Conservation (phyloP, 2,329 filamentous ascomycete genomes). For the Diaporthe sp. region DNA sequence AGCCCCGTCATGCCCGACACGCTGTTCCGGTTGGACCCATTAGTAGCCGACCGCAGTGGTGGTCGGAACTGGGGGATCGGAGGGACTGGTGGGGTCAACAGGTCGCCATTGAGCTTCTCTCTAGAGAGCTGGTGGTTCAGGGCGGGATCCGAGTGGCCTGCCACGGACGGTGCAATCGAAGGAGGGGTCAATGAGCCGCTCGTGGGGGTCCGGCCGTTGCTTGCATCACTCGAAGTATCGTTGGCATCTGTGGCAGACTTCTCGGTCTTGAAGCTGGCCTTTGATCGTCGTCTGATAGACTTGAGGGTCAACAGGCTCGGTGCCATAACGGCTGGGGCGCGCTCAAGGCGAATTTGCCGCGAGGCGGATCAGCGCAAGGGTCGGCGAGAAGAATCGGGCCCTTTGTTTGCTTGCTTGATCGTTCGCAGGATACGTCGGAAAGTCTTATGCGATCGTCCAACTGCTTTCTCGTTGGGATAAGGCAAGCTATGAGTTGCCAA, state of each 20-base stretch:
- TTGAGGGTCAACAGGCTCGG: constrained; percentile 77
- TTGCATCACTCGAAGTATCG: constrained; percentile 73
- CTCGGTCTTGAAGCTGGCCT: constrained; percentile 78
- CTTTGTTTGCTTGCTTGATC: constrained; percentile 1
- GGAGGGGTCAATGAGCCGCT: constrained; percentile 83
- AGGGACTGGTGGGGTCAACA: constrained; percentile 47
- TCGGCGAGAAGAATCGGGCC: not conserved
- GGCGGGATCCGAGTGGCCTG: constrained; percentile 75
- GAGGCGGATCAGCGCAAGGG: not conserved
- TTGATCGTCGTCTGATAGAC: constrained; percentile 82
- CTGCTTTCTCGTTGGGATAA: not conserved
- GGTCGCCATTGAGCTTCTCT: constrained; percentile 40
- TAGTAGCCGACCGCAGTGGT: constrained; percentile 53
- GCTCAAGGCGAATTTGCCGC: constrained; percentile 20
- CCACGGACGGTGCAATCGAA: constrained; percentile 78
- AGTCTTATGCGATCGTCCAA: not conserved
- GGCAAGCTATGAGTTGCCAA: not conserved
- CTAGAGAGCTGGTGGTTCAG: constrained; percentile 69
- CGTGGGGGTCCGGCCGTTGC: constrained; percentile 72
- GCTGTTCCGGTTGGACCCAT: constrained; percentile 70
- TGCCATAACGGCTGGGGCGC: constrained; percentile 59
- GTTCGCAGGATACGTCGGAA: not conserved
- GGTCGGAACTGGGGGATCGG: constrained; percentile 54
- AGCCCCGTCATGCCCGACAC: constrained; percentile 75
- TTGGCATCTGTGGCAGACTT: constrained; percentile 60